Evolutionary conservation across 768 basidiomycete species (phyloP), one percentile per base, ranked within the genome.

Genomic region (Candolleomyces efflorescens): DNA sequence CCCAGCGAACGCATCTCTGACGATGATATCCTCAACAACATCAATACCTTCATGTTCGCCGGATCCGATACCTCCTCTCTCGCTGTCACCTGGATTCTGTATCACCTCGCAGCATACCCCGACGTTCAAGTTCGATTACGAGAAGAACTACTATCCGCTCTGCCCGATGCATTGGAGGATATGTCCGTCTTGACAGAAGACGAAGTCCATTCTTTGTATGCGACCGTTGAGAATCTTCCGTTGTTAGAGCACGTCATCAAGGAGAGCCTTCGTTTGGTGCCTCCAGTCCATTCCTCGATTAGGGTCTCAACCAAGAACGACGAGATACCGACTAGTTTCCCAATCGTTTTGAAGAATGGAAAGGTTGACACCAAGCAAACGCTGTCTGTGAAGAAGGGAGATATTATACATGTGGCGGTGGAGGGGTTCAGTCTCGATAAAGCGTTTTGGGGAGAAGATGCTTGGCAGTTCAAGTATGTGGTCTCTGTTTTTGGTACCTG

Each of bases 11-110:
- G 86, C 37, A 85, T 96, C 62, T 89, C 92, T 0, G 94, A 97
- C 65, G 85, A 89, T 27, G 94, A 96, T 64, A 86, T 95, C 52
- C 77, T 94, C 11, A 77, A 91, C 65, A 93, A 86, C 59, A 86
- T 95, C 70, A 92, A 90, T 63, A 94, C 92, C 0, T 90, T 95
- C 69, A 84, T 94, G 79, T 92, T 94, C 67, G 92, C 89, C 20
- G 94, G 94, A 3, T 91, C 93, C 12, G 92, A 95, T 65, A 92
- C 92, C 0, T 88, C 88, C 11, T 89, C 90, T 2, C 82, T 94
- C 26, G 81, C 87, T 4, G 72, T 96, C 45, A 90, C 90, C 0
- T 97, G 94, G 94, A 85, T 86, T 1, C 69, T 96, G n/a, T 75
- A 85, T 57, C 74, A 90, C 15, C 80, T 97, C 39, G 84, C 92